Conservation (phyloP, 75 land plant species). For the Selaginella moellendorffii region DNA sequence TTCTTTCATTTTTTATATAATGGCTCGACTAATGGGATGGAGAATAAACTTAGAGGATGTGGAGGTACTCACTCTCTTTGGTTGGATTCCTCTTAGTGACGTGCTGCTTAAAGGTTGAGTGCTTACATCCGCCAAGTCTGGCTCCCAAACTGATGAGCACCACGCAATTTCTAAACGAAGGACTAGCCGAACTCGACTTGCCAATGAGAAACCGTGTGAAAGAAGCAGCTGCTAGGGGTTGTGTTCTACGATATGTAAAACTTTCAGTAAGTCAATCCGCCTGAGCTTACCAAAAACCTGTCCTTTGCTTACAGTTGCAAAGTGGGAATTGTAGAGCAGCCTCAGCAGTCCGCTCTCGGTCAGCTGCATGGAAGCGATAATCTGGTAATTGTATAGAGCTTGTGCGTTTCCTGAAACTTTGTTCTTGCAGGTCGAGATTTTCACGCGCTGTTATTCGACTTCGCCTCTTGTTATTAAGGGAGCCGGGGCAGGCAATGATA, state of each 20-base stretch:
- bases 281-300: too few species aligned
- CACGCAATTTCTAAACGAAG: slow-evolving; percentile 43
- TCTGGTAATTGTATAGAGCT: slow-evolving; percentile 35
- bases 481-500: slow-evolving; percentile 87
- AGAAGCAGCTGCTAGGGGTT: slow-evolving; percentile 38
- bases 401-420: too few species aligned
- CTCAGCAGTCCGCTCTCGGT: slow-evolving; percentile 50
- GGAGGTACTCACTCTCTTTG: slow-evolving; percentile 19
- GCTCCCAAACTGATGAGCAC: slow-evolving; percentile 37
- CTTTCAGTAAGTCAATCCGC: slow-evolving; percentile 34
- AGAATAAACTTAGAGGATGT: slow-evolving; percentile 39
- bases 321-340: slow-evolving; percentile 54
- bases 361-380: slow-evolving; percentile 73
- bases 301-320: slow-evolving; percentile 37
- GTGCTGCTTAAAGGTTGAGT: slow-evolving; percentile 49
- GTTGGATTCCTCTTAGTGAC: too few species aligned
- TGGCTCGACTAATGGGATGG: slow-evolving; percentile 57
- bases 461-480: slow-evolving; percentile 72
- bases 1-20: too few species aligned
- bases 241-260: slow-evolving; percentile 61
- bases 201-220: slow-evolving; percentile 31
- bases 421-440: slow-evolving; percentile 52
- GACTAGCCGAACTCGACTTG: slow-evolving; percentile 42
- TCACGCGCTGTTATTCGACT: slow-evolving; percentile 57
- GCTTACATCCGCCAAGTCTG: slow-evolving; percentile 56